A percentile compares a stretch with the other conserved stretches of the same genome.
Conservation (phyloP, 257 asterid genomes). For the Ajuga chamaepitys region DNA sequence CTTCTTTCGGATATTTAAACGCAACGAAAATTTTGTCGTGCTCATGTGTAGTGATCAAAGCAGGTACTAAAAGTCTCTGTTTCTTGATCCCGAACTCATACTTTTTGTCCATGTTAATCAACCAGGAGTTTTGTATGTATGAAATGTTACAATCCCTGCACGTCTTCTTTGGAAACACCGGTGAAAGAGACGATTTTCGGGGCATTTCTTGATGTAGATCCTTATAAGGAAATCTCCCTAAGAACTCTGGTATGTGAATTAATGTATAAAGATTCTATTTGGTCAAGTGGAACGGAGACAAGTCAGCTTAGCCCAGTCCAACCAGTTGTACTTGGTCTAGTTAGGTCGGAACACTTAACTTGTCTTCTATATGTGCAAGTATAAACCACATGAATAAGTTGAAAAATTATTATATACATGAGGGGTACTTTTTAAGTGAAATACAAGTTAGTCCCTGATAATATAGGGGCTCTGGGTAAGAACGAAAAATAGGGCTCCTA, state of each 20-base stretch:
- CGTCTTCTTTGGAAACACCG: constrained; percentile 34
- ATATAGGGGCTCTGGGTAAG: no score
- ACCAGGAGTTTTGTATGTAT: background rate
- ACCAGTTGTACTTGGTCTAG: no score
- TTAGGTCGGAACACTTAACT: no score
- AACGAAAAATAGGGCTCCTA: no score
- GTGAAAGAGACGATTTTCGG: constrained; percentile 34
- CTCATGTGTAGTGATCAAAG: constrained; percentile 55
- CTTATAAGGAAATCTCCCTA: constrained; percentile 28
- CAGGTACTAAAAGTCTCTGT: constrained; percentile 20
- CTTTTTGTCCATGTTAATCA: background rate
- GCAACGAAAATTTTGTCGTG: constrained; percentile 20
- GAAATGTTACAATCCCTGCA: background rate
- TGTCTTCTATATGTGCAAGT: no score
- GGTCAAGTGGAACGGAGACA: no score
- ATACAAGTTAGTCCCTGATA: background rate
- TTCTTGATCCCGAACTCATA: background rate
- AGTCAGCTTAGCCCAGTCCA: no score
- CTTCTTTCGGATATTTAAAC: constrained; percentile 34
- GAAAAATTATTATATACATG: no score
- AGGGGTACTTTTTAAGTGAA: background rate
- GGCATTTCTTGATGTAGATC: constrained; percentile 41
- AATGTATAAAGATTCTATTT: no score
- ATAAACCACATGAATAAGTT: no score
- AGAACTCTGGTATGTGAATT: constrained; percentile 41